Conservation (phyloP, 192 early-diverging fungal genomes). For the Coemansia sp. region DNA sequence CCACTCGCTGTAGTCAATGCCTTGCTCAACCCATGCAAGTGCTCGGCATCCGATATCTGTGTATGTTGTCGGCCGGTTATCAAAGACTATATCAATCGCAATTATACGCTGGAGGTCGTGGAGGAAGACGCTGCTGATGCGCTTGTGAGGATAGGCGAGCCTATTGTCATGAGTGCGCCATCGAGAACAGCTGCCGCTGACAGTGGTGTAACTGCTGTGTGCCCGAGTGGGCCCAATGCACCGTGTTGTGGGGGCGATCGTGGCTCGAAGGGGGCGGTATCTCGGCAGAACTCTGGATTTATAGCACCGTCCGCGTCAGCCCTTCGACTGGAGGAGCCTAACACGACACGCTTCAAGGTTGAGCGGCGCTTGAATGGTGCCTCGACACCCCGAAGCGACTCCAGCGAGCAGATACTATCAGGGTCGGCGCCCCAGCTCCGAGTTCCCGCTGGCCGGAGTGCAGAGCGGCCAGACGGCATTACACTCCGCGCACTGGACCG, state of each 20-base stretch:
- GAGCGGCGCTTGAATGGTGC: not conserved
- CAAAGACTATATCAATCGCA: slow-evolving; percentile 31
- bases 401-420: not conserved
- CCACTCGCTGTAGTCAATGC: slow-evolving; percentile 34
- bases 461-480: not conserved
- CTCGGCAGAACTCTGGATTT: not conserved
- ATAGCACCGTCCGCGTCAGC: not conserved
- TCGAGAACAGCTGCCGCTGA: not conserved
- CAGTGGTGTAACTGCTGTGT: not conserved
- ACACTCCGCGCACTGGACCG: not conserved
- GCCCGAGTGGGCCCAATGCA: slow-evolving; percentile 16
- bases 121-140: slow-evolving; percentile 21
- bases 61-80: slow-evolving; percentile 48
- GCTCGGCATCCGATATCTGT: slow-evolving; percentile 34
- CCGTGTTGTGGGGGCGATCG: slow-evolving; percentile 15
- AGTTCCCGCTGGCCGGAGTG: not conserved
- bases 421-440: not conserved
- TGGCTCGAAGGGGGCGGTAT: not conserved
- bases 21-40: slow-evolving; percentile 53
- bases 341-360: not conserved
- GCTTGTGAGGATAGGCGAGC: slow-evolving; percentile 14
- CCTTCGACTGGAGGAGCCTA: not conserved
- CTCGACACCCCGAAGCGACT: not conserved
- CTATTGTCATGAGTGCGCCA: slow-evolving; percentile 5
- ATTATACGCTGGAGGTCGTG: slow-evolving; percentile 34